phyloP scores from a whole-genome alignment of 306 rosid species.

The Cucurbita maxima region DNA sequence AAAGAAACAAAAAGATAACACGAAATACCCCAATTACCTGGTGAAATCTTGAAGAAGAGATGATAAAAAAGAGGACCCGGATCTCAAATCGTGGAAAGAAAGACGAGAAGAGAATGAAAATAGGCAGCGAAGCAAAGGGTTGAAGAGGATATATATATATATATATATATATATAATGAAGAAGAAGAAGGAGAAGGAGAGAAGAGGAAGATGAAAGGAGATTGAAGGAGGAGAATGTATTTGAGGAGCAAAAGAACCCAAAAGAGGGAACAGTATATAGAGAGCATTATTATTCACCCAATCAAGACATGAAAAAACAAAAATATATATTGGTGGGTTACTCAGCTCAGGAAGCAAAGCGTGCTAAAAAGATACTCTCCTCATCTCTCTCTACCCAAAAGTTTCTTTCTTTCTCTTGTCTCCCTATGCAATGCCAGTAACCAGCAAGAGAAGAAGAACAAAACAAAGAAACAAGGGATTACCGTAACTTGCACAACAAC shows the following conservation, averaged over 20 bases:
- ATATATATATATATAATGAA: too few species aligned
- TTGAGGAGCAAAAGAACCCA: conserved; percentile 14
- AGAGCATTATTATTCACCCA: conserved; percentile 43
- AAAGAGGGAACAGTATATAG: conserved; percentile 37
- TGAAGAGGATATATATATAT: too few species aligned
- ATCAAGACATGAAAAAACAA: conserved; percentile 14
- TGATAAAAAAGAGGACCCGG: background rate
- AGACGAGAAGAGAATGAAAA: background rate
- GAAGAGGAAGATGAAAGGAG: background rate
- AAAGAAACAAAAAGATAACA: background rate
- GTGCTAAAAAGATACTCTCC: conserved; percentile 23
- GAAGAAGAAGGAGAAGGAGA: background rate
- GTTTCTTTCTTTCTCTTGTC: background rate
- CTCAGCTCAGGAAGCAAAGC: conserved; percentile 47
- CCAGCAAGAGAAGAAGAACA: background rate
- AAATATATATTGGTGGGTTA: conserved; percentile 17
- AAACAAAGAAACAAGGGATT: too few species aligned
- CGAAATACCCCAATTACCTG: background rate
- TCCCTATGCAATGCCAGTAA: background rate
- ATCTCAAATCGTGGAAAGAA: background rate
- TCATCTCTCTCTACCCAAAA: conserved; percentile 4
- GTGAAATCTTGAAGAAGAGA: background rate
- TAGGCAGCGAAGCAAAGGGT: too few species aligned
- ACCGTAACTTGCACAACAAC: too few species aligned
- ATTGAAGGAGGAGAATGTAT: conserved; percentile 30